Evolutionary conservation across 768 basidiomycete genomes (phyloP).

Genomic region (Sarcodon sp.): DNA sequence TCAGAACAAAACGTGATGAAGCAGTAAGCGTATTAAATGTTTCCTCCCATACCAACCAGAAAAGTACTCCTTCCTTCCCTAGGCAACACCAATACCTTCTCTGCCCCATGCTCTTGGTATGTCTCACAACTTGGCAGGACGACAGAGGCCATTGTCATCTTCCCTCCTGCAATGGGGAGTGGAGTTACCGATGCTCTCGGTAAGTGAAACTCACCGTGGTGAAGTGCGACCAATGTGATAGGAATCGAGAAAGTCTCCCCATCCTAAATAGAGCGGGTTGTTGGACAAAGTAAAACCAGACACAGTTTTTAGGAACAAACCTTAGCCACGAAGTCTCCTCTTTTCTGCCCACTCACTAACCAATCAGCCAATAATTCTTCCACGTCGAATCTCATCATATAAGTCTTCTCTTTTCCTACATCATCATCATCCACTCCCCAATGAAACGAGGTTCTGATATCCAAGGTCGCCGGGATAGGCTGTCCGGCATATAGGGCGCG

Average conservation of each 20-base stretch:
- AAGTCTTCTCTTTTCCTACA: conserved; percentile 21
- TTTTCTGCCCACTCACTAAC: conserved; percentile 82
- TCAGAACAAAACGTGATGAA: no score
- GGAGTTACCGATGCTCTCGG: conserved; percentile 62
- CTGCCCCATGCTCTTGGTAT: conserved; percentile 76
- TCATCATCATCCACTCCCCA: conserved; percentile 37
- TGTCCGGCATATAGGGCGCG: conserved; percentile 72
- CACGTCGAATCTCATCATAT: conserved; percentile 66
- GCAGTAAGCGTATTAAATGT: conserved; percentile 1
- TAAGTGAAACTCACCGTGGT: conserved; percentile 67
- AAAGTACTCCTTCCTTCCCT: conserved; percentile 75
- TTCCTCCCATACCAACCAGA: conserved; percentile 57
- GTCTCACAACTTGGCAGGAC: conserved; percentile 60
- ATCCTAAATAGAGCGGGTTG: conserved; percentile 29
- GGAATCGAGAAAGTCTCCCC: conserved; percentile 42
- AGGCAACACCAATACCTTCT: conserved; percentile 71
- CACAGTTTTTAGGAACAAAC: conserved; percentile 25
- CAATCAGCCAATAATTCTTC: conserved; percentile 75
- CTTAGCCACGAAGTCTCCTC: conserved; percentile 67
- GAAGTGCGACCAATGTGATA: conserved; percentile 76
- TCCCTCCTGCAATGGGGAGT: conserved; percentile 32
- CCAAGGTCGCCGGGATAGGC: conserved; percentile 58
- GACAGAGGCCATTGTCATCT: conserved; percentile 43
- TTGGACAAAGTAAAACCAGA: background rate
- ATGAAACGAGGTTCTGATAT: conserved; percentile 61